Evolutionary conservation across 176 grass and related monocot species (phyloP).

Genomic region (Triticum dicoccoides): DNA sequence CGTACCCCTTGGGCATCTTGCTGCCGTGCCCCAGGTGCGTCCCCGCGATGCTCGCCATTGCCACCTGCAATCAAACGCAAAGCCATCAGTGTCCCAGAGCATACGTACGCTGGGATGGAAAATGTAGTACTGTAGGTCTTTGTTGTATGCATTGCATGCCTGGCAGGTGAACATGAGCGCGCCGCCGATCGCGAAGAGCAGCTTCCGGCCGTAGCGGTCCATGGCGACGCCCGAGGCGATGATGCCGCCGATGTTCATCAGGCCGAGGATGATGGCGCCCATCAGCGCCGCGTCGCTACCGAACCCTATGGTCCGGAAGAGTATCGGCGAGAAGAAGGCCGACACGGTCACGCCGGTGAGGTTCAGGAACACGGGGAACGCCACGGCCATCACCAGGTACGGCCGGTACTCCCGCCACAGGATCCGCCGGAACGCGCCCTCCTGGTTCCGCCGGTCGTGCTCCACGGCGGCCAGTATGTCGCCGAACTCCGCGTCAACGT

Average conservation of each 20-base stretch:
- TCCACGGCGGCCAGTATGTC: slow-evolving; percentile 47
- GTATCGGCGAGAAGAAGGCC: slow-evolving; percentile 81
- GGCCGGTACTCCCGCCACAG: slow-evolving; percentile 57
- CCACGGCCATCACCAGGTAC: slow-evolving; percentile 71
- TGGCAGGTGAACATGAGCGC: slow-evolving; percentile 69
- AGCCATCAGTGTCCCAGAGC: too few relatives aligned
- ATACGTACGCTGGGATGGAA: too few relatives aligned
- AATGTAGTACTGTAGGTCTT: not conserved
- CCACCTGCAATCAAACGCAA: slow-evolving; percentile 23
- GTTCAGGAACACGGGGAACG: slow-evolving; percentile 80
- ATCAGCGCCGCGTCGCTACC: slow-evolving; percentile 64
- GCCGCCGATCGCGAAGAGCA: slow-evolving; percentile 68
- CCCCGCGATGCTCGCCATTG: slow-evolving; percentile 66
- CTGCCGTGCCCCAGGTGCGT: slow-evolving; percentile 38
- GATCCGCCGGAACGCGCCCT: slow-evolving; percentile 64
- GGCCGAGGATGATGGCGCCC: slow-evolving; percentile 66
- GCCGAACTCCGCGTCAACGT: slow-evolving; percentile 68
- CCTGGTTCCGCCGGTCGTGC: slow-evolving; percentile 34
- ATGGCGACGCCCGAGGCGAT: slow-evolving; percentile 54
- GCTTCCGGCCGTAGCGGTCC: slow-evolving; percentile 70
- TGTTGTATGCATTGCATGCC: slow-evolving; percentile 11
- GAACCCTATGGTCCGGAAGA: slow-evolving; percentile 75
- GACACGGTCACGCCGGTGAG: slow-evolving; percentile 65
- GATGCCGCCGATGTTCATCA: slow-evolving; percentile 66
- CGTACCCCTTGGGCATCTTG: slow-evolving; percentile 58